Evolutionary conservation across 73 alveolate genomes (phyloP), one percentile per base, ranked within the genome.

Genomic region (Paramecium bursaria): DNA sequence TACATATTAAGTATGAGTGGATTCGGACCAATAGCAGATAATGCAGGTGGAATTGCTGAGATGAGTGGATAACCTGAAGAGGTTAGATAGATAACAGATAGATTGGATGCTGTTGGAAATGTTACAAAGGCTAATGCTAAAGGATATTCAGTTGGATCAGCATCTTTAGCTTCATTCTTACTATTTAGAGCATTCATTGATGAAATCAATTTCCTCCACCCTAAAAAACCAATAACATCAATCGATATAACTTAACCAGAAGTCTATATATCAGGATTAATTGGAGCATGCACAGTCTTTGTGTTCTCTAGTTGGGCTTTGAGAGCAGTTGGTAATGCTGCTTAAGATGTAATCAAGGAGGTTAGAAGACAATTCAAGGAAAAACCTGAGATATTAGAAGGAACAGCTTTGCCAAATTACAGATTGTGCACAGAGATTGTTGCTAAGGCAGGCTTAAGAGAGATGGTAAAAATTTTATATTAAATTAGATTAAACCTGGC

Each of bases 1-100:
- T 94, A 86, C 50, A 97, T 94, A 10, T 73, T 94, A 48, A 91
- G 97, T 17, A 94, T 94, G 97, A 90, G 93, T 49, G 98, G 93
- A 52, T 94, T 94, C 77, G 98, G 98, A 17, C 98, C 98, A 11
- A 94, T 92, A 67, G 97, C 97, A 4, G 98, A 94, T 90, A 94
- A 94, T 48, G 98, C 96, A 33, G 95, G 96, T 22, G 95, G 98
- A 15, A 85, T 90, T 22, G 94, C 86, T 3, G 95, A 88, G 67
- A 88, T 91, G 93, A 85, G 91, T 77, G 91, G 90, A 14, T 60
- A 77, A 46, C 87, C 75, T 42, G 86, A 86, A 35, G 51, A 75
- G 27, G 95, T 94, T 14, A 91, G 98, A 47, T 87, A 91, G 25
- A 94, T 94, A 73, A 94, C 98, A 3, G 98, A 94, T 86, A 74